Percentiles rank a stretch among this genome's conserved stretches.
These are phyloP conservation scores for Malus hybrid DNA, from an alignment of 331 rosid genomes.

Conservation along the genomic window DNA sequence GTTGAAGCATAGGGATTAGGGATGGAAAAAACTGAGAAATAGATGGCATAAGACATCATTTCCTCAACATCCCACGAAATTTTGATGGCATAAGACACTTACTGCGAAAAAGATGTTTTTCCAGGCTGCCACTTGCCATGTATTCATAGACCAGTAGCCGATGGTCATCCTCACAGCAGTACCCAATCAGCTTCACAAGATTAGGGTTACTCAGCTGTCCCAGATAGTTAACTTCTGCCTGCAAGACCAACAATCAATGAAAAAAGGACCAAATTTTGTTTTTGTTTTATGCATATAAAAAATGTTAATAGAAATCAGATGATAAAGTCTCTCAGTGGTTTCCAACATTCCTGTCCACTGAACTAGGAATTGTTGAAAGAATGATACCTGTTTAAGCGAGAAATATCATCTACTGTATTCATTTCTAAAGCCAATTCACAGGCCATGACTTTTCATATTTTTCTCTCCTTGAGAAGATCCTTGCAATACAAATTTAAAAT, in stretches of 20 bases:
- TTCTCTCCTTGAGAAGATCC: not conserved
- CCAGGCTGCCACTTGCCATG: conserved; percentile 92
- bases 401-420: not conserved
- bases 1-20: no score
- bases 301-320: not conserved
- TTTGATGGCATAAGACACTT: conserved; percentile 21
- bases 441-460: not conserved
- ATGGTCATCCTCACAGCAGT: conserved; percentile 88
- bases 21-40: no score
- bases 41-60: no score
- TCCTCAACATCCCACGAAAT: not conserved
- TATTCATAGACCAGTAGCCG: conserved; percentile 79
- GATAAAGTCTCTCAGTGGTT: not conserved
- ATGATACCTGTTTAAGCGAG: not conserved
- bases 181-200: conserved; percentile 88
- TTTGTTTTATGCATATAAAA: not conserved
- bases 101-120: conserved; percentile 89
- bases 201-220: conserved; percentile 75
- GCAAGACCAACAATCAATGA: conserved; percentile 23
- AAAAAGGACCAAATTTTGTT: not conserved
- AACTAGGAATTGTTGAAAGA: not conserved
- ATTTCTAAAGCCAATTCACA: not conserved
- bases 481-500: not conserved
- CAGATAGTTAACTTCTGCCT: conserved; percentile 86
- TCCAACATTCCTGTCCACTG: not conserved